phyloP scores from a whole-genome alignment of 257 asterid genomes.

The Solanum virginianum region DNA sequence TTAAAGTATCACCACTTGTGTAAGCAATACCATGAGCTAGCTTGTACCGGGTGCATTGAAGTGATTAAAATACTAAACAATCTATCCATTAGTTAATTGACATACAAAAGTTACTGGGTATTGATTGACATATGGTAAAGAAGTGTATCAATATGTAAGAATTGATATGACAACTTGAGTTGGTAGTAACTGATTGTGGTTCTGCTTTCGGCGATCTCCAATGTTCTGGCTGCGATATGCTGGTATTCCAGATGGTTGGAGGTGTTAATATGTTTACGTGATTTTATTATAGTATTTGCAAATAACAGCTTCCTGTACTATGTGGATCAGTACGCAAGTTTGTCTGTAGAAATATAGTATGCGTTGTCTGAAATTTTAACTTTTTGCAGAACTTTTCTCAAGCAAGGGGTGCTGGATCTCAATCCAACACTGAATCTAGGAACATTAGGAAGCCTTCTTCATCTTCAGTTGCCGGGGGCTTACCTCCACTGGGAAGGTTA shows the following conservation, averaged over 20 bases:
- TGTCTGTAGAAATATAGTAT: background rate
- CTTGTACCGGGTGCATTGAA: background rate
- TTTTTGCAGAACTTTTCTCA: slow-evolving; percentile 75
- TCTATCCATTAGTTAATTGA: background rate
- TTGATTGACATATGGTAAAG: background rate
- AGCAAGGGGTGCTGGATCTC: slow-evolving; percentile 60
- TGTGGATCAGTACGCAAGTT: background rate
- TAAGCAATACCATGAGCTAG: background rate
- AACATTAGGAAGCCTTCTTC: slow-evolving; percentile 58
- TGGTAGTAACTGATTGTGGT: background rate
- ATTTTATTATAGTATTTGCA: background rate
- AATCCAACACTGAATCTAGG: slow-evolving; percentile 52
- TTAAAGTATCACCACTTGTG: background rate
- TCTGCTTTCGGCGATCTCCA: background rate
- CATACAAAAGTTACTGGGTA: background rate
- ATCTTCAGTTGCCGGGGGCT: slow-evolving; percentile 74
- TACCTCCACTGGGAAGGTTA: slow-evolving; percentile 95
- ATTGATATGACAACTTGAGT: background rate
- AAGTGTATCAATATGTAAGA: background rate
- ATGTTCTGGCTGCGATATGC: background rate
- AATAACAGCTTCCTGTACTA: background rate
- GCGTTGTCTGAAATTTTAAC: background rate
- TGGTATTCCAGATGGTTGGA: background rate
- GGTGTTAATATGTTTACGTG: background rate
- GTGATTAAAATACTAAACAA: background rate